Conservation (phyloP, 176 grass and related monocot species). For the Aegilops tauschii region DNA sequence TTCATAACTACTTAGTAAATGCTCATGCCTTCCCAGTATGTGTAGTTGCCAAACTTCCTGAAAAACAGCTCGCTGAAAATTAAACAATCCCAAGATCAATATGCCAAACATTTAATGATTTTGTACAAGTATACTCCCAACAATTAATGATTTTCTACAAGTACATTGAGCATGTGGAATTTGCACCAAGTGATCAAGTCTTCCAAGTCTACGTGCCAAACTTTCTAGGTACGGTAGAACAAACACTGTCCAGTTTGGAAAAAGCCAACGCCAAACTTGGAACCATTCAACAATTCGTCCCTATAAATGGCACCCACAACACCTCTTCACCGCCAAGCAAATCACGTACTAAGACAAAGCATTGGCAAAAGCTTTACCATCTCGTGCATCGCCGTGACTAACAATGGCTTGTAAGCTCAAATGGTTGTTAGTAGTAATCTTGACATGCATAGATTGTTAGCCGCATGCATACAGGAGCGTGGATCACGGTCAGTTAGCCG, state of each 20-base stretch:
- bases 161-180: neutral
- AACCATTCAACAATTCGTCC: constrained; percentile 19
- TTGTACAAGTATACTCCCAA: neutral
- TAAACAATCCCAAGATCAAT: no score
- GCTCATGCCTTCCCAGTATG: no score
- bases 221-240: neutral
- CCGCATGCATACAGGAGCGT: no score
- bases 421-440: neutral
- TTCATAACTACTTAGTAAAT: no score
- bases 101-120: no score
- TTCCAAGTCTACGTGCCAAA: neutral
- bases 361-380: neutral
- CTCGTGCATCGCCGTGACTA: neutral
- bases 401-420: constrained; percentile 31
- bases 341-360: neutral
- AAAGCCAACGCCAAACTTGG: neutral
- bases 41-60: no score
- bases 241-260: neutral
- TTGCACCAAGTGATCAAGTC: no score
- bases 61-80: no score
- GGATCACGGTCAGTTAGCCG: no score
- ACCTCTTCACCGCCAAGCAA: constrained; percentile 26
- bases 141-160: neutral
- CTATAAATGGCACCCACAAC: constrained; percentile 19
- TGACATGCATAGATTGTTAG: no score